Evolutionary conservation across 179 eudicot genomes (phyloP).

Genomic region (Amaranthus tricolor): DNA sequence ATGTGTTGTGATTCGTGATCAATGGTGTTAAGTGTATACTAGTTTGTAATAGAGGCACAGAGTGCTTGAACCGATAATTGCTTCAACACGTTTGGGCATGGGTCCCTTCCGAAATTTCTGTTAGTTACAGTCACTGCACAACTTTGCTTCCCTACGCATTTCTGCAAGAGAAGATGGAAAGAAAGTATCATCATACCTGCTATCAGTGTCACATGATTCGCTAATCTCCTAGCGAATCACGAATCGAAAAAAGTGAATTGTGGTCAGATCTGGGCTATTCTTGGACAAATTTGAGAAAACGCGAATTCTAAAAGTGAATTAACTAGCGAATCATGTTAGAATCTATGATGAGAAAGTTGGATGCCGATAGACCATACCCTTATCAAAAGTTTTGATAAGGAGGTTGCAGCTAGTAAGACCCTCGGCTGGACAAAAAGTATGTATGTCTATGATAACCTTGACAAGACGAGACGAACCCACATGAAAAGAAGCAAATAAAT

Average conservation of each 20-base stretch:
- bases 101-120: conserved; percentile 77
- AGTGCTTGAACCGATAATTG: conserved; percentile 85
- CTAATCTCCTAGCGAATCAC: too few relatives aligned
- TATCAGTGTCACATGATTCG: not conserved
- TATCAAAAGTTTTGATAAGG: too few relatives aligned
- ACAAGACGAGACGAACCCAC: too few relatives aligned
- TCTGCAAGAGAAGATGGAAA: conserved; percentile 39
- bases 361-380: too few relatives aligned
- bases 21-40: conserved; percentile 24
- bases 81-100: conserved; percentile 86
- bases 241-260: not conserved
- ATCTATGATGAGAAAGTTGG: too few relatives aligned
- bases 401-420: too few relatives aligned
- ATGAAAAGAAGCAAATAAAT: not conserved
- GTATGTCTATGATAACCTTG: too few relatives aligned
- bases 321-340: too few relatives aligned
- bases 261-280: too few relatives aligned
- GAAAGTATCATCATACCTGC: not conserved
- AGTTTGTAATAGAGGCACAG: conserved; percentile 50
- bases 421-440: too few relatives aligned
- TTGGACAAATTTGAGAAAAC: too few relatives aligned
- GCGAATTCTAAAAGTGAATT: too few relatives aligned
- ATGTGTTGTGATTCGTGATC: conserved; percentile 15
- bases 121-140: conserved; percentile 77
- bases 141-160: conserved; percentile 67